Base-by-base conservation (phyloP, 2,329 filamentous ascomycete species). In the Penicillium psychrosexuale region DNA sequence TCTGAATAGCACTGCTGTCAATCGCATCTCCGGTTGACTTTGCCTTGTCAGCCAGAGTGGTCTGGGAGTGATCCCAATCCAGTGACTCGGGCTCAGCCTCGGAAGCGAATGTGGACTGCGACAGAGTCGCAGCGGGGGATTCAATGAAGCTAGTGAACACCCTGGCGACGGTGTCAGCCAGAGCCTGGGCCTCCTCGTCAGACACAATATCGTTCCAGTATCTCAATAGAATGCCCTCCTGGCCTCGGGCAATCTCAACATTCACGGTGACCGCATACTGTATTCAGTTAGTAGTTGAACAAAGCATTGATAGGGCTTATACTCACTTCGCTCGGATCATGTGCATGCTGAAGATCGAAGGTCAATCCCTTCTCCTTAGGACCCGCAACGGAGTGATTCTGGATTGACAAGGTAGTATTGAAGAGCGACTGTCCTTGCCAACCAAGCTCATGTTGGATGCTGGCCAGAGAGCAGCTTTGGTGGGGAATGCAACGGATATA, bases 391-490 rank as follows among this genome's bases (percentile, higher is more conserved):
- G 64, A 63, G 34, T 69, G 66, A 48, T 72, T 74, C 33, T 77
- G 75, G 33, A 76, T 74, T 1, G 75, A 75, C 7, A 77, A 63
- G 0, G 69, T 72, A 3, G 75, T 76, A 56, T 77, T 76, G 58
- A 77, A 77, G 1, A 77, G 64, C 8, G 68, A 55, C 40, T 69
- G 65, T 15, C 71, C 69, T 47, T 71, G 64, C 47, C 67, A 59
- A 8, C 69, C 68, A 51, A 76, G 65, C 42, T 72, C 71, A 54
- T 76, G 72, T 51, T 80, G 77, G 11, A 80, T 77, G 45, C 75
- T 74, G 5, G 77, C 77, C 19, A 80, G 68, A 2, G 80, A 81
- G 58, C 77, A 79, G 52, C 72, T 75, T 55, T 82, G 80, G 57
- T 82, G 74, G 0, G 74, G 69, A 56, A 83, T 70, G 39, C 76